Base-by-base conservation (phyloP, 352 stramenopile species). In the Phytophthora tubulina region DNA sequence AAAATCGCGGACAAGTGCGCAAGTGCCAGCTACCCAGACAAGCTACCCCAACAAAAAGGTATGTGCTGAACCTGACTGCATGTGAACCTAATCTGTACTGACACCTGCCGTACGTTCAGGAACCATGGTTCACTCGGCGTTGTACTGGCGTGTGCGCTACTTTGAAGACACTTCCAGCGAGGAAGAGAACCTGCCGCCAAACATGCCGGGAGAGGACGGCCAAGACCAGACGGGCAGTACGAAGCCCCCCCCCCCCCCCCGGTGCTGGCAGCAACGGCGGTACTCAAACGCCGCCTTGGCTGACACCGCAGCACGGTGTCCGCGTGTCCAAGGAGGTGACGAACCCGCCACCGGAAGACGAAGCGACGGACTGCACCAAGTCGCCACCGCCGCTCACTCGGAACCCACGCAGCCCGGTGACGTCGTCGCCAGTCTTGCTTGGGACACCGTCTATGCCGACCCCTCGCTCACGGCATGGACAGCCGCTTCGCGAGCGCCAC, bases 111-210 rank as follows among this genome's bases (percentile, higher is more conserved):
- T 4, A 15, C 27, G 13, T 30, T 15, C 6, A 9, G 42, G 42
- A 13, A 39, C 33, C 9, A 66, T 66, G 45, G 45, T 57, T 31
- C 46, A 67, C 30, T 59, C 59, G 3, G 27, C 27, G 4, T 6
- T n/a, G 27, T 41, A 66, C 8, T 66, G 58, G 58, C 10, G 58
- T 5, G 33, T 33, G 8, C 46, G 58, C 6, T 66, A 33, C 13
- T 42, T 66, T n/a, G 3, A 10, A 3, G 58, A 66, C 36, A 36
- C 46, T 2, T 42, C 35, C 11, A 57, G 27, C 13, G 58, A 66
- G 11, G 58, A 66, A 0, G 45, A 66, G 30, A 67, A 67, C 13
- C 42, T 36, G 15, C 48, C 36, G 4, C 59, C 59, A 3, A 66
- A 66, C 36, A 6, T 42, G 36, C 32, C 36, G n/a, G 17, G 9